These are phyloP conservation scores for Alternaria triticina DNA, from an alignment of 2,329 filamentous ascomycete species.

Conservation along the genomic window DNA sequence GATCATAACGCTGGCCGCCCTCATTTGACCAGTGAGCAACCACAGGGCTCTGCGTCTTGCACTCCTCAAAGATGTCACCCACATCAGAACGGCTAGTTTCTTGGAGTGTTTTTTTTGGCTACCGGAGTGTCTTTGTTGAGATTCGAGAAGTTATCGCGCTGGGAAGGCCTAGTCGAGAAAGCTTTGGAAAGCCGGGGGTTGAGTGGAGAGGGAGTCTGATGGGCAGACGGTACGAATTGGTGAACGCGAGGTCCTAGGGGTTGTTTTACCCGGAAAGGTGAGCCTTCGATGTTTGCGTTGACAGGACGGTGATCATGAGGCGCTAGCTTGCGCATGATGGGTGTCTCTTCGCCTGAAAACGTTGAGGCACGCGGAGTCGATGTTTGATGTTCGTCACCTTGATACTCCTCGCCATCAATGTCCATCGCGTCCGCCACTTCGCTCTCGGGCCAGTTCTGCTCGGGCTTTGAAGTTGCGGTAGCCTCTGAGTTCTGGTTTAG, in stretches of 20 bases:
- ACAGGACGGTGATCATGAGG: not conserved
- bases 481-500: not conserved
- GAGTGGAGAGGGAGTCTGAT: not conserved
- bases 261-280: not conserved
- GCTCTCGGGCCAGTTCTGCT: not conserved
- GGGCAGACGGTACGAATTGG: not conserved
- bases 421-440: not conserved
- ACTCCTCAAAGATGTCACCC: not conserved
- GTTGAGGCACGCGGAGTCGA: not conserved
- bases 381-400: too few species aligned
- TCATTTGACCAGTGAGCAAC: not conserved
- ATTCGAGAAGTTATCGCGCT: not conserved
- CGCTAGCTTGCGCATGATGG: not conserved
- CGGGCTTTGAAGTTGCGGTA: too few species aligned
- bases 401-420: not conserved
- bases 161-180: not conserved
- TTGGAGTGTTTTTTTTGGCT: not conserved
- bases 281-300: not conserved
- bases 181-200: not conserved
- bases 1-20: not conserved
- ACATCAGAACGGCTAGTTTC: accelerated
- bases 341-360: not conserved
- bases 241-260: not conserved
- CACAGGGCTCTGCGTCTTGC: not conserved
- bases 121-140: not conserved